Percentiles rank a stretch among this genome's conserved stretches.
Evolutionary conservation across 345 rosid genomes (phyloP).

Genomic region (Brassica nigra): DNA sequence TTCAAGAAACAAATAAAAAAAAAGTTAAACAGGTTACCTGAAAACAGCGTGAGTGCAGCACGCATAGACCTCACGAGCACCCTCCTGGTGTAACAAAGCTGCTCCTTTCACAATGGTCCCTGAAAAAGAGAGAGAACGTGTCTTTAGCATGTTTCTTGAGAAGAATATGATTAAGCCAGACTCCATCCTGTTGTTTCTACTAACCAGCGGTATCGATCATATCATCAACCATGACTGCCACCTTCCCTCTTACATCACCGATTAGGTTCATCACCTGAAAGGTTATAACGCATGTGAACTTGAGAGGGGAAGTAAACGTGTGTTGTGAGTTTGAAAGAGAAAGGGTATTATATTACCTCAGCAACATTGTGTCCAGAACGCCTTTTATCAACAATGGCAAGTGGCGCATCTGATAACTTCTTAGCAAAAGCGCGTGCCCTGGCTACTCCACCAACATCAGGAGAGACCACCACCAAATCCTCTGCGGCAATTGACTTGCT

Average conservation of each 20-base stretch:
- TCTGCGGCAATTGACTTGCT: constrained; percentile 79
- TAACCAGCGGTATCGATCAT: constrained; percentile 99
- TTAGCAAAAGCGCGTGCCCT: constrained; percentile 97
- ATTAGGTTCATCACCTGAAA: constrained; percentile 94
- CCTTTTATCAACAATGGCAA: constrained; percentile 97
- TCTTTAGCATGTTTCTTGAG: constrained; percentile 1
- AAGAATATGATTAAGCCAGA: constrained; percentile 3
- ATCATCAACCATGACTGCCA: constrained; percentile 98
- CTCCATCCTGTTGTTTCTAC: constrained; percentile 19
- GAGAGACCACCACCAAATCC: constrained; percentile 96
- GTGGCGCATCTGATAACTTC: constrained; percentile 90
- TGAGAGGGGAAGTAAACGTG: neutral
- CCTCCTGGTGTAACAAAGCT: constrained; percentile 91
- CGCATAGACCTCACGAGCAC: constrained; percentile 98
- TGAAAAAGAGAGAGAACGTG: constrained; percentile 13
- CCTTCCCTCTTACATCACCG: constrained; percentile 95
- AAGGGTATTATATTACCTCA: constrained; percentile 55
- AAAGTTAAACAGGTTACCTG: constrained; percentile 50
- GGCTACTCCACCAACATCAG: constrained; percentile 99
- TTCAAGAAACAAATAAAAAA: neutral
- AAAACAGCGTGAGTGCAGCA: constrained; percentile 97
- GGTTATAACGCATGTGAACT: neutral
- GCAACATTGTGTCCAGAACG: constrained; percentile 98
- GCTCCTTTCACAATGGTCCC: constrained; percentile 96
- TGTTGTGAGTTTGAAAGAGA: constrained; percentile 19